Evolutionary conservation across 148 eudicot genomes (phyloP).

Genomic region (Rhododendron ovatum): DNA sequence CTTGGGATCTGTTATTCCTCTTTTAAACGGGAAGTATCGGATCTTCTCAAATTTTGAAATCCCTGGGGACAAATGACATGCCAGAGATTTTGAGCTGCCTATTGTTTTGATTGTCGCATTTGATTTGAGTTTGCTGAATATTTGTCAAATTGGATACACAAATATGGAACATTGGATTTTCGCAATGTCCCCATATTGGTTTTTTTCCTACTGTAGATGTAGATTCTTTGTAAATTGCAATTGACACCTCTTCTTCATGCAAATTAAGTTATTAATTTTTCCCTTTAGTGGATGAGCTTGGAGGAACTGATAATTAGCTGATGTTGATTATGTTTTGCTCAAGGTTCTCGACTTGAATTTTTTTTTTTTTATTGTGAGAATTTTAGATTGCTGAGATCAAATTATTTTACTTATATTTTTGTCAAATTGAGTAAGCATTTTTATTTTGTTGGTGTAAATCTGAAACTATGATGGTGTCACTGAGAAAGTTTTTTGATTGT

Average conservation of each 20-base stretch:
- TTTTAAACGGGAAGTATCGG: no score
- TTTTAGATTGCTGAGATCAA: neutral
- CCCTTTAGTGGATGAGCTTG: neutral
- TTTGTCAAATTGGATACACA: neutral
- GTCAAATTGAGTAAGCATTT: neutral
- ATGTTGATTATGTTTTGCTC: neutral
- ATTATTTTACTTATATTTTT: neutral
- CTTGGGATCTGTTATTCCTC: no score
- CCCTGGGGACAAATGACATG: no score
- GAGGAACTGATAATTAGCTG: neutral
- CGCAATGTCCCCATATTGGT: neutral
- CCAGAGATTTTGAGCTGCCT: neutral
- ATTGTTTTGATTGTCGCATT: neutral
- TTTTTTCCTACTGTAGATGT: neutral
- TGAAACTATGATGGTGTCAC: neutral
- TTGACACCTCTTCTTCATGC: neutral
- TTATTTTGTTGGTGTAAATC: neutral
- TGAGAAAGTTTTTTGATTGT: slow-evolving; percentile 4
- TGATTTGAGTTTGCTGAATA: neutral
- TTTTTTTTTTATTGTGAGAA: neutral
- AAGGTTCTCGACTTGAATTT: neutral
- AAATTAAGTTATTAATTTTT: neutral
- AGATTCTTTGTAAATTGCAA: neutral
- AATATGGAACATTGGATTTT: neutral
- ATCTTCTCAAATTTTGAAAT: no score